Evolutionary conservation across 768 basidiomycete genomes (phyloP).

Genomic region (Vararia minispora): DNA sequence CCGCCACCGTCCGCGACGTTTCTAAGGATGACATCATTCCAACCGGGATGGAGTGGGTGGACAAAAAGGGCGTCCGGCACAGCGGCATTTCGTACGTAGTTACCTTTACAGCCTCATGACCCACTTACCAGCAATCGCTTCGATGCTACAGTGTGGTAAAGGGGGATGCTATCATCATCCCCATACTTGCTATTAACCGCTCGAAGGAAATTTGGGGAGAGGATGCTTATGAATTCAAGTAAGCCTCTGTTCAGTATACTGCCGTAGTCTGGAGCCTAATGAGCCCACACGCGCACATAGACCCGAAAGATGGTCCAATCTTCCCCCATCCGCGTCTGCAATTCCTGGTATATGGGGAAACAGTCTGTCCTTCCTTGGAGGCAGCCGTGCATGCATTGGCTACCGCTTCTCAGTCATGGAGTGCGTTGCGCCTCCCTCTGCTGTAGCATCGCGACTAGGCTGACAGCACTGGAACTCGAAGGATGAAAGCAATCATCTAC

Average conservation of each 20-base stretch:
- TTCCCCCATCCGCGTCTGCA: conserved; percentile 4
- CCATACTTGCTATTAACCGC: conserved; percentile 18
- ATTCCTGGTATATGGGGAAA: conserved; percentile 11
- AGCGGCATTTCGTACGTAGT: conserved; percentile 11
- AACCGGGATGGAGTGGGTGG: conserved; percentile 13
- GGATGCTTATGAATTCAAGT: conserved; percentile 22
- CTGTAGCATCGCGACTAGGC: neutral
- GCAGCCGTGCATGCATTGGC: conserved; percentile 20
- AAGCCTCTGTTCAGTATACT: neutral
- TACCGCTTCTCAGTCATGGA: conserved; percentile 19
- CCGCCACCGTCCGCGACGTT: conserved; percentile 16
- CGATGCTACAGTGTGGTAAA: conserved; percentile 5
- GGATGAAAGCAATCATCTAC: conserved; percentile 18
- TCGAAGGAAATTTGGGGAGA: conserved; percentile 21
- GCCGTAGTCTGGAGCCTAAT: neutral
- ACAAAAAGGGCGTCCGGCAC: conserved; percentile 8
- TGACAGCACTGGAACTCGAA: no score
- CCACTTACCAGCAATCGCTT: neutral
- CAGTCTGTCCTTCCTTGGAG: conserved; percentile 20
- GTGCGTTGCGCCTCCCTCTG: conserved; percentile 4
- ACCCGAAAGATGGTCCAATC: conserved; percentile 12
- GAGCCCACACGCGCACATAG: neutral
- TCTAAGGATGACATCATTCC: conserved; percentile 21
- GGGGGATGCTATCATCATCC: conserved; percentile 15
- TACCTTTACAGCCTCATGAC: neutral